Evolutionary conservation across 1,284 basidiomycete genomes (phyloP), one percentile per base, ranked within the genome.

Genomic region (Coniophora puteana): DNA sequence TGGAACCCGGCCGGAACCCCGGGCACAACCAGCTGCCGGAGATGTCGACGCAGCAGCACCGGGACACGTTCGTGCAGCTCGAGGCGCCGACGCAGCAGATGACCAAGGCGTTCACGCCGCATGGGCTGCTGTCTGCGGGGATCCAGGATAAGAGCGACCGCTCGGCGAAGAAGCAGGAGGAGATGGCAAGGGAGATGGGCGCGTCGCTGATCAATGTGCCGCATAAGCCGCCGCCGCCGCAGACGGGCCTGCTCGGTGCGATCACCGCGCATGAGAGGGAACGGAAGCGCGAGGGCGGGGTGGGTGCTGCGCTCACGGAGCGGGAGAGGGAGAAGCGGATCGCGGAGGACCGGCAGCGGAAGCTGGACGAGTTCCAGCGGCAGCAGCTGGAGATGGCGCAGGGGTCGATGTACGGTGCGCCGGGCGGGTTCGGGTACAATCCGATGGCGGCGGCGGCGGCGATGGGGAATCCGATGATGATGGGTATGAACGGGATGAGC

Each of bases 231-330:
- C 93, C 92, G 4, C 92, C 93, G 1, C 95, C 96, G 8, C 92
- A 96, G 63, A 92, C 90, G 25, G 96, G 96, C 27, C 77, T 99
- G 26, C 78, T 99, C 34, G 95, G 95, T 17, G 94, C 94, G 3
- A 94, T 99, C 53, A 93, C 92, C 20, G 90, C 88, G 14, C 93
- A 96, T 62, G 93, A 99, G 65, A 78, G 90, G 42, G 94, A 98
- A 47, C 77, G 93, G 49, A 93, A 95, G 62, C 83, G 91, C 28
- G 91, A 95, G 38, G 94, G 95, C 40, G 95, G 95, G 20, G 80
- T 96, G 23, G 95, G 95, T 42, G 93, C 94, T 22, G 81, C 91
- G 2, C 69, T 99, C 51, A 98, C 95, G 2, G 94, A 98, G 66
- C 80, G 93, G 27, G 94, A 98, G 65, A 79, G 93, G 35, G 93